phyloP scores from a whole-genome alignment of 805 yeast species.

The Clavispora vitiphila region DNA sequence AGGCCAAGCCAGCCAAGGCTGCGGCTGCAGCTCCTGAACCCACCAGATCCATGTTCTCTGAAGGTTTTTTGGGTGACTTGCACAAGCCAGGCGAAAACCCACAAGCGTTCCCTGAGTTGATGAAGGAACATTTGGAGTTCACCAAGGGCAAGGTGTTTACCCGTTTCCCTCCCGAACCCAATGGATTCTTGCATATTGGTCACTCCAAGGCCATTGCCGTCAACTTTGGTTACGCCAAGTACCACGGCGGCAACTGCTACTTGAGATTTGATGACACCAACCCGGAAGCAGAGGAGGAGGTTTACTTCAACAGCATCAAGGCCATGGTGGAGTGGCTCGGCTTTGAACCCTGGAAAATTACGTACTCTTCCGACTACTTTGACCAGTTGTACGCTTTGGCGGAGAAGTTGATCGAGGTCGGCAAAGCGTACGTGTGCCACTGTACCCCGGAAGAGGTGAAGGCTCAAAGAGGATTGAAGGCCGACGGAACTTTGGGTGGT shows the following conservation, averaged over 20 bases:
- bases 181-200: constrained; percentile 95
- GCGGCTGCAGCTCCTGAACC: constrained; percentile 15
- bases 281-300: constrained; percentile 97
- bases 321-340: constrained; percentile 93
- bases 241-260: constrained; percentile 81
- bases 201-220: constrained; percentile 98
- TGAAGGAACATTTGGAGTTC: constrained; percentile 71
- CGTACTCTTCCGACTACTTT: constrained; percentile 94
- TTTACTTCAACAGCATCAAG: constrained; percentile 76
- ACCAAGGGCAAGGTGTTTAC: constrained; percentile 84
- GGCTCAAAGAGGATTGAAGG: constrained; percentile 82
- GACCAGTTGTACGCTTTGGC: constrained; percentile 86
- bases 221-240: constrained; percentile 94
- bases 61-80: constrained; percentile 92
- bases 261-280: constrained; percentile 96
- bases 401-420: constrained; percentile 66
- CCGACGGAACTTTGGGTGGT: constrained; percentile 92
- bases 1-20: constrained; percentile 9
- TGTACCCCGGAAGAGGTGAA: constrained; percentile 90
- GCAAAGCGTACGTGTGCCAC: constrained; percentile 86
- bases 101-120: constrained; percentile 80
- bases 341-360: constrained; percentile 86
- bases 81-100: constrained; percentile 96
- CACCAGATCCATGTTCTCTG: constrained; percentile 78
- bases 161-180: constrained; percentile 98